Percentiles rank a stretch among this genome's conserved stretches.
These are phyloP conservation scores for Pulveroboletus sp. DNA, from an alignment of 768 basidiomycete genomes.

Conservation along the genomic window DNA sequence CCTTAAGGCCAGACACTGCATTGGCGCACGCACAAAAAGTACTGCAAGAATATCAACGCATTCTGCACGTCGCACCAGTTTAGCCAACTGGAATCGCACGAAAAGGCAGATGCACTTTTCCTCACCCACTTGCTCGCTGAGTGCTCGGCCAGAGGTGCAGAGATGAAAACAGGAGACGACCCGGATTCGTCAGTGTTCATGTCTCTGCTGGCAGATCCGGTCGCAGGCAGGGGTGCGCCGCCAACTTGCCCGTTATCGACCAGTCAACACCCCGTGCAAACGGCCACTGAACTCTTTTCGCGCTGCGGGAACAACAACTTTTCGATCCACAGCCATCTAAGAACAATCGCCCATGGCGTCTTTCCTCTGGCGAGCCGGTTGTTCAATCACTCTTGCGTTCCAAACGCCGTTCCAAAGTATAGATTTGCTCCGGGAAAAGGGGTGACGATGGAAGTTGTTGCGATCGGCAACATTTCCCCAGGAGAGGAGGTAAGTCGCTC, in stretches of 20 bases:
- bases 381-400: constrained; percentile 81
- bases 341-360: constrained; percentile 67
- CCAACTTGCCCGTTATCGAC: constrained; percentile 35
- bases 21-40: constrained; percentile 64
- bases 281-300: constrained; percentile 38
- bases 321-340: constrained; percentile 69
- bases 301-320: constrained; percentile 85
- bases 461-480: constrained; percentile 51
- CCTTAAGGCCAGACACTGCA: constrained; percentile 65
- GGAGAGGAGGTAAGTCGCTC: constrained; percentile 62
- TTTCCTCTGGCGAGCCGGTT: constrained; percentile 76
- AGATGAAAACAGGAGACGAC: constrained; percentile 13
- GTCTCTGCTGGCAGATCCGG: constrained; percentile 46
- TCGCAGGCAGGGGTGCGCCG: constrained; percentile 15
- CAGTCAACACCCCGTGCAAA: constrained; percentile 22
- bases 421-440: constrained; percentile 35
- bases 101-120: constrained; percentile 60
- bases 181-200: constrained; percentile 36
- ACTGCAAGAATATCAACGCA: constrained; percentile 59
- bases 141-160: constrained; percentile 12
- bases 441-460: constrained; percentile 62
- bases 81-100: constrained; percentile 48
- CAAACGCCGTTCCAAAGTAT: constrained; percentile 70
- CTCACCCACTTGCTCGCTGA: constrained; percentile 61
- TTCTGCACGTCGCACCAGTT: constrained; percentile 47